Evolutionary conservation across 2,329 filamentous ascomycete species (phyloP), one percentile per base, ranked within the genome.

Genomic region (Xylaria sp.): DNA sequence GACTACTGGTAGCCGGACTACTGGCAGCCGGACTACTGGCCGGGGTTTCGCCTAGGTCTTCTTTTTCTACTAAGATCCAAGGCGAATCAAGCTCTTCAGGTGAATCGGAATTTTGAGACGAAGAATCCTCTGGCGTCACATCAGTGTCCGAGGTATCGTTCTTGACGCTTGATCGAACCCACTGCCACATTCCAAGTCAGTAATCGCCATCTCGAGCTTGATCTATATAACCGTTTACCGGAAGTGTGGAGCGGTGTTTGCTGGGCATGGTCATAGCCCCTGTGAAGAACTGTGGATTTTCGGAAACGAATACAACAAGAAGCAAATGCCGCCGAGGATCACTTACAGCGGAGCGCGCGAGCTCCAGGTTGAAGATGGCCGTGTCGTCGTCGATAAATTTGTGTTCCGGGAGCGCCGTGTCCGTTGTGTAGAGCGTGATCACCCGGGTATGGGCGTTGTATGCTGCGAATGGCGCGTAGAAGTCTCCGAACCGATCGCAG

Each of bases 391-490:
- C 59, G 32, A 69, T n/a, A 30, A 54, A 27, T 8, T n/a, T 51
- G 21, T 68, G 7, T 1, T 47, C 6, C 0, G 69, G 69, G 1
- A 62, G 27, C 48, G 19, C 27, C 7, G 70, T 70, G 12, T 60
- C 65, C 3, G 53, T 67, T 8, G 51, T 27, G 50, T 48, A 75
- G 27, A 76, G 73, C 27, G 62, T 69, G 24, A 76, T 47, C 27
- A 48, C 56, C 34, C 65, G 65, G 21, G 42, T 69, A 12, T 14
- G 30, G 24, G 39, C 50, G 6, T 70, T 69, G 48, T 71, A 76
- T 3, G 68, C 67, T 11, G 74, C 74, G 39, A 74, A 74, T 19
- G 67, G 65, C 2, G 71, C 69, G 47, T 73, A 76, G 42, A 67
- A 72, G 36, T 63, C 54, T 30, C 64, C 65, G 55, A 74, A 74